Base-by-base conservation (phyloP, 768 basidiomycete genomes). In the Tulasnella sp. region DNA sequence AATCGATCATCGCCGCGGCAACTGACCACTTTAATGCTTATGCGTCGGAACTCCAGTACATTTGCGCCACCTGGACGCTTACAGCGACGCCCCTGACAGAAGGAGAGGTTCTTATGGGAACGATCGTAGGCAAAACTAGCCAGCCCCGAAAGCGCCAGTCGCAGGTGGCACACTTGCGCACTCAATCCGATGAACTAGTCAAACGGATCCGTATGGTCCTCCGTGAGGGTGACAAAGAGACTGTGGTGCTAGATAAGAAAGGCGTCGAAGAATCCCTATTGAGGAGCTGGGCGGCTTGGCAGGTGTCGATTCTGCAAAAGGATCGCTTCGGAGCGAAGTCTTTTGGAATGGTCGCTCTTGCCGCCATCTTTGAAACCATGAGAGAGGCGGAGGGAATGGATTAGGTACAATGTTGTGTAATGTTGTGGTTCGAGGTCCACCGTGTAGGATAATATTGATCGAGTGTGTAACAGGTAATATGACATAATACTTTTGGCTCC, bases 81-180 rank as follows among this genome's bases (percentile, higher is more conserved):
- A 29, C 49, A 6, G 21, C 35, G 34, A 29, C 39, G 1, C 69
- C 70, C 50, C 68, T 83, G 1, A 76, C 75, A 7, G 82, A 84
- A 62, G 81, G 78, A 63, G 84, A 84, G 65, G 80, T 75, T 0
- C 67, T 81, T 2, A 66, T 83, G 15, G 83, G 84, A 0, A 83
- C 82, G 0, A 84, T 84, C 58, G 70, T 77, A 0, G 80, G 81
- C 17, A 80, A 81, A 58, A 77, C 73, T 11, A 76, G 80, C 0
- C 79, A 83, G 62, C 74, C 75, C 11, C 72, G 78, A 7, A 72
- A 69, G 57, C 72, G 81, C 21, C 73, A 68, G 58, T 77, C 82
- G 35, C 64, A 72, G 35, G 82, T 81, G 63, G 69, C 77, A 0
- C 74, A 73, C 52, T 62, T 84, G 56, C 71, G 81, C 45, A 80